A percentile compares a stretch with the other conserved stretches of the same genome.
Evolutionary conservation across 148 eudicot genomes (phyloP).

Genomic region (Cornus controversa): DNA sequence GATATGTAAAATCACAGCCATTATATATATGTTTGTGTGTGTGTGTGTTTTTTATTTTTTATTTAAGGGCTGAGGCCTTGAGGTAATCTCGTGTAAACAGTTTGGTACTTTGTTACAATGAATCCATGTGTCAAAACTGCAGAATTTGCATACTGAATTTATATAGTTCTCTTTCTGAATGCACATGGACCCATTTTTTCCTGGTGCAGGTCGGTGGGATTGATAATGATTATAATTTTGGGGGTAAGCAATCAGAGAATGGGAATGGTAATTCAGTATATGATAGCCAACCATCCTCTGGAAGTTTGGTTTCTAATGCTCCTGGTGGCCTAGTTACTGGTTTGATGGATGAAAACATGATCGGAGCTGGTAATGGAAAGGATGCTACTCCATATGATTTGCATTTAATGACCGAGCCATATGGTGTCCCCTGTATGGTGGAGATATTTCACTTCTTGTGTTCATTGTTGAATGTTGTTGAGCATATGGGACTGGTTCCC

Average conservation of each 20-base stretch:
- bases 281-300: slow-evolving; percentile 40
- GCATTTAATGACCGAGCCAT: slow-evolving; percentile 64
- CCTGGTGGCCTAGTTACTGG: slow-evolving; percentile 36
- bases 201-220: slow-evolving; percentile 47
- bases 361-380: slow-evolving; percentile 53
- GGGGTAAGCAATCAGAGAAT: slow-evolving; percentile 39
- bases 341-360: slow-evolving; percentile 37
- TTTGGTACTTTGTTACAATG: no score
- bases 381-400: slow-evolving; percentile 45
- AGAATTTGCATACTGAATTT: neutral
- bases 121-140: neutral
- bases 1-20: no score
- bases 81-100: no score
- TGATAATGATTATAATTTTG: slow-evolving; percentile 35
- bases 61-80: no score
- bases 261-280: slow-evolving; percentile 53
- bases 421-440: slow-evolving; percentile 92
- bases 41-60: no score
- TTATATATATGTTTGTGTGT: no score
- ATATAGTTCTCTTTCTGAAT: neutral
- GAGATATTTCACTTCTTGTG: slow-evolving; percentile 89
- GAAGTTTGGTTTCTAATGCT: slow-evolving; percentile 32
- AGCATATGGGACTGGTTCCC: slow-evolving; percentile 60
- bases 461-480: slow-evolving; percentile 71
- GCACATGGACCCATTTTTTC: neutral